phyloP scores from a whole-genome alignment of 2,329 filamentous ascomycete genomes.

The Claviceps pazoutovae region DNA sequence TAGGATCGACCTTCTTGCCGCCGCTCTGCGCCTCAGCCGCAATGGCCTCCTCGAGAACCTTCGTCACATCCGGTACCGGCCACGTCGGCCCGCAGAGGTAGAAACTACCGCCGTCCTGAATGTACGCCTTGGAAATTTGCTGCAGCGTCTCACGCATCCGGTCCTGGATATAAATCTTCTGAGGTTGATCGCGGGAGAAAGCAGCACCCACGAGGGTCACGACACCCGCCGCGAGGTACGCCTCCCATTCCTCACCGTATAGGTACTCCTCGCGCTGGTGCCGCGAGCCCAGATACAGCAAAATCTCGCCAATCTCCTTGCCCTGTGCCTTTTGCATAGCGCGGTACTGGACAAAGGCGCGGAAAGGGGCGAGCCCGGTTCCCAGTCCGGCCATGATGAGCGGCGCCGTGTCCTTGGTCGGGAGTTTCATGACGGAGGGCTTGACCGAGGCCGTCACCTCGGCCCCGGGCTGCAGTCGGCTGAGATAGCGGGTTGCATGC shows the following conservation, averaged over 20 bases:
- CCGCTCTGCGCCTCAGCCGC: constrained; percentile 53
- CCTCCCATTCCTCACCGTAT: constrained; percentile 98
- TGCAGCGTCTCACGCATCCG: constrained; percentile 80
- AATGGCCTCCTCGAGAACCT: constrained; percentile 87
- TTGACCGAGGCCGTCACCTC: constrained; percentile 88
- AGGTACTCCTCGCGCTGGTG: constrained; percentile 98
- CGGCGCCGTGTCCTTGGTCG: constrained; percentile 69
- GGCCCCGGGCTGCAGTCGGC: constrained; percentile 57
- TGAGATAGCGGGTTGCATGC: constrained; percentile 84
- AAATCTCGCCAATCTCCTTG: constrained; percentile 82
- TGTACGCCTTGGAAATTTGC: constrained; percentile 75
- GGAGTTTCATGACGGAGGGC: constrained; percentile 98
- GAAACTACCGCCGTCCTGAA: constrained; percentile 78
- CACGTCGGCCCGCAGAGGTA: constrained; percentile 97
- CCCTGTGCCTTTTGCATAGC: constrained; percentile 97
- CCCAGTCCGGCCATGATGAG: constrained; percentile 99
- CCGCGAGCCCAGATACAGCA: constrained; percentile 92
- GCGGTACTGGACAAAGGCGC: constrained; percentile 94
- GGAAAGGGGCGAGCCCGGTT: constrained; percentile 96
- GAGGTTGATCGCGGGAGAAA: constrained; percentile 89
- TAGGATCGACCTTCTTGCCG: constrained; percentile 69
- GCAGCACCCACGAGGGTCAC: constrained; percentile 87
- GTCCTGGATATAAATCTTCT: constrained; percentile 99
- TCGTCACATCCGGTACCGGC: constrained; percentile 94
- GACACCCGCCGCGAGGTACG: constrained; percentile 87